These are phyloP conservation scores for Solanum chacoense DNA, from an alignment of 305 asterid species.

Conservation along the genomic window DNA sequence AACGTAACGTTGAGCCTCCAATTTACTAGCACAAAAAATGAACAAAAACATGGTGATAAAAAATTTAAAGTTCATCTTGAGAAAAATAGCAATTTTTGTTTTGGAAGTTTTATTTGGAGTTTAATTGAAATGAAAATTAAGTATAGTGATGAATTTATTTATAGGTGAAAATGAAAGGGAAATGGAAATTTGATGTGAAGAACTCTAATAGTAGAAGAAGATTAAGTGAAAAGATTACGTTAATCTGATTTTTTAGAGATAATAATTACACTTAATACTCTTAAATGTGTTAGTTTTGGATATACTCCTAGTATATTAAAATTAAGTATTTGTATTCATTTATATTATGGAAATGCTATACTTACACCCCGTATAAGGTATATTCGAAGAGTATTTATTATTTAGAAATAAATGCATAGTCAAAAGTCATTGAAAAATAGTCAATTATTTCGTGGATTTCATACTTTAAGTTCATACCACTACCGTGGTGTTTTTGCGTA, in stretches of 20 bases:
- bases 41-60: not conserved
- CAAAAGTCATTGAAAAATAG: not conserved
- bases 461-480: not conserved
- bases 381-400: not conserved
- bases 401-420: not conserved
- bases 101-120: too few species aligned
- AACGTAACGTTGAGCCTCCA: slow-evolving; percentile 9
- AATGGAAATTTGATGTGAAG: not conserved
- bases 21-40: not conserved
- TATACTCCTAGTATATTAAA: not conserved
- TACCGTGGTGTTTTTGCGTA: too few species aligned
- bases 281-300: not conserved
- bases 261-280: not conserved
- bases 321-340: not conserved
- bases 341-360: not conserved
- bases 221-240: not conserved
- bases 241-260: not conserved
- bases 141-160: not conserved
- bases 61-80: not conserved
- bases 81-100: not conserved
- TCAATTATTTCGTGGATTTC: not conserved
- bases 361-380: not conserved
- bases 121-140: not conserved
- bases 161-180: not conserved
- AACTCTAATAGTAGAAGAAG: not conserved